Base-by-base conservation (phyloP, 345 rosid species). In the Salix viminalis region DNA sequence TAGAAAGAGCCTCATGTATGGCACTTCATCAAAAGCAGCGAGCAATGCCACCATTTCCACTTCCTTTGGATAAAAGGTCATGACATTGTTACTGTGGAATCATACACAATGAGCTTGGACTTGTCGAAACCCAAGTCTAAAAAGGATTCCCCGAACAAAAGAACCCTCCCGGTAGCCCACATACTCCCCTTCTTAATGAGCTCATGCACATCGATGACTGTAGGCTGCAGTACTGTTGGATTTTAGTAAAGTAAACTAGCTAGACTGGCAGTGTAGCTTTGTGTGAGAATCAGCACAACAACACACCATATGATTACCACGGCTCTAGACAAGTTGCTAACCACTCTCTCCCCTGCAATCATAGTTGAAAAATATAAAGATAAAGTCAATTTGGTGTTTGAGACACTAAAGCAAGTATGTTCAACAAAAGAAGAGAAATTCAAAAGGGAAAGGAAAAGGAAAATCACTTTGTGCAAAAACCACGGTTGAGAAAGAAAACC, bases 401-500 rank as follows among this genome's bases (percentile, higher is more conserved):
- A 46, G 19, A 46, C 6, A 14, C 18, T 46, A 3, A 46, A 42
- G 0, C 14, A 42, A 42, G 11, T 42, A 42, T 10, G 46, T 2
- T 42, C 12, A 42, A 42, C 46, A 11, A 42, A 42, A 42, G 46
- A 42, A 42, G 46, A 42, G 13, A 42, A 42, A 42, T 42, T 42
- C 1, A 0, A 41, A 42, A 42, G 46, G 46, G 46, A 42, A 42
- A 42, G 14, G 26, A 24, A 24, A 24, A 24, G 26, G 46, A 11
- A 36, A 28, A 42, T 78, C 68, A 80, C 84, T 5, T 0, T 81
- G 86, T 0, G 92, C 87, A 62, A 87, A 88, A 16, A 86, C 87
- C 84, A 90, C 78, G 64, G 83, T 91, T 0, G 94, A 87, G 86
- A 92, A 91, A 48, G 97, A 87, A 73, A 90, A 92, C 95, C 94